These are phyloP conservation scores for Wallacemonas rigidus DNA, from an alignment of 208 protist species.

Conservation along the genomic window DNA sequence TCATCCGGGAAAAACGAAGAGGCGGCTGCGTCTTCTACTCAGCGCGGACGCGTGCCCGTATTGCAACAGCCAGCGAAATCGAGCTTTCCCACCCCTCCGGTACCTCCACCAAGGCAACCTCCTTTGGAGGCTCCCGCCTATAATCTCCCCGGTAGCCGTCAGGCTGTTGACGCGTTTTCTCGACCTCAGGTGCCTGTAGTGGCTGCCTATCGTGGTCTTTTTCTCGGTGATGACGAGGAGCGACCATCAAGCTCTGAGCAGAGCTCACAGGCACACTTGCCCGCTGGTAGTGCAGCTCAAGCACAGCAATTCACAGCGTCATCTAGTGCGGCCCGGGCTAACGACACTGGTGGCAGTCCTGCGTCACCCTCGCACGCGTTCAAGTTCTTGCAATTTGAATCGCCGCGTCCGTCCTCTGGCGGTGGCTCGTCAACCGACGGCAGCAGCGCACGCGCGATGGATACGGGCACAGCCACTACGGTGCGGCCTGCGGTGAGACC, in stretches of 20 bases:
- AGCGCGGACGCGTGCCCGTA: slow-evolving; percentile 7
- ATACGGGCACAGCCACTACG: not conserved
- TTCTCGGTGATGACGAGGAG: slow-evolving; percentile 14
- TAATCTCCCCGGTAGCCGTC: too few species aligned
- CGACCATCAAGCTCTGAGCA: slow-evolving; percentile 15
- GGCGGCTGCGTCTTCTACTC: not conserved
- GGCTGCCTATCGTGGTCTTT: slow-evolving; percentile 2
- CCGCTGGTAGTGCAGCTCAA: not conserved
- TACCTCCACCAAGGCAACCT: too few species aligned
- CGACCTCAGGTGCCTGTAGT: not conserved
- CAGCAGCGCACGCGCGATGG: slow-evolving; percentile 2
- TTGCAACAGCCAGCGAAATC: slow-evolving; percentile 15
- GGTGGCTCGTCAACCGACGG: slow-evolving; percentile 9
- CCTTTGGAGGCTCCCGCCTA: not conserved
- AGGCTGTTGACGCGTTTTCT: not conserved
- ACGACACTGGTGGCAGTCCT: not conserved
- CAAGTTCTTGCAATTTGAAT: slow-evolving; percentile 23
- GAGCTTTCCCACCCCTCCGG: not conserved
- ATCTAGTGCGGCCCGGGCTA: too few species aligned
- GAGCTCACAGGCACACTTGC: not conserved
- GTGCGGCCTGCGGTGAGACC: slow-evolving; percentile 8
- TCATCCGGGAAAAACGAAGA: too few species aligned
- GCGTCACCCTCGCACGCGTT: not conserved
- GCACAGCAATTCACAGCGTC: too few species aligned
- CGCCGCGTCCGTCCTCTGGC: slow-evolving; percentile 12